Percentiles rank a stretch among this genome's conserved stretches.
phyloP scores from a whole-genome alignment of 148 eudicot species.

The Pharnaceum exiguum region DNA sequence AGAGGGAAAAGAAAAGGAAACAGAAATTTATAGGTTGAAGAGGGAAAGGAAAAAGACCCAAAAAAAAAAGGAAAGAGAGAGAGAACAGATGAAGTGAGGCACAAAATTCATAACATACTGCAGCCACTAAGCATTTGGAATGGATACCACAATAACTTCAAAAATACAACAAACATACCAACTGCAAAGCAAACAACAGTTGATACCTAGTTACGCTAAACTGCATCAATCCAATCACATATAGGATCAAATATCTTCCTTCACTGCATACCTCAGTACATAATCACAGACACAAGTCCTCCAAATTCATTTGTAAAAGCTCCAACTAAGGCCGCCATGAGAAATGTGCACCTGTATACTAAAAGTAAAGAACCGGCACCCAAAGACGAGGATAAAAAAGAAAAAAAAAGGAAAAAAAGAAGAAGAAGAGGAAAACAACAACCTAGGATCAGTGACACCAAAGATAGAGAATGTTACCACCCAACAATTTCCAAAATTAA shows the following conservation, averaged over 20 bases:
- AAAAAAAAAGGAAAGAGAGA: conserved; percentile 2
- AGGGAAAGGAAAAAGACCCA: not conserved
- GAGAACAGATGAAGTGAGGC: conserved; percentile 13
- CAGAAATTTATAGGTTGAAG: not conserved
- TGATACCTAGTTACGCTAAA: conserved; percentile 7
- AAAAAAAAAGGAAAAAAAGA: not conserved
- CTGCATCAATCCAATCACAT: conserved; percentile 8
- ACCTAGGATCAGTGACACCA: conserved; percentile 25
- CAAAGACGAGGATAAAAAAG: not conserved
- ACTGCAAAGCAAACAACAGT: conserved; percentile 1
- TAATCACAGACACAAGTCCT: conserved; percentile 30
- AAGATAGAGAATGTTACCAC: conserved; percentile 10
- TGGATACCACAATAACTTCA: not conserved
- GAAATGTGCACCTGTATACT: conserved; percentile 46
- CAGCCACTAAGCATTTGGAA: not conserved
- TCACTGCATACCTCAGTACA: conserved; percentile 54
- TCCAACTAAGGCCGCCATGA: conserved; percentile 39
- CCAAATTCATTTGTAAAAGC: conserved; percentile 43
- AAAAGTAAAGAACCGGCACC: conserved; percentile 26
- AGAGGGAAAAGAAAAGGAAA: conserved; percentile 9
- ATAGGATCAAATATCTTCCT: conserved; percentile 15
- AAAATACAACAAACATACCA: not conserved
- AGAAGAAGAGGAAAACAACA: not conserved
- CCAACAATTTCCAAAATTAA: not conserved
- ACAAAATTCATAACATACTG: conserved; percentile 6